Evolutionary conservation across 768 basidiomycete genomes (phyloP).

Genomic region (Lentinula detonsa): DNA sequence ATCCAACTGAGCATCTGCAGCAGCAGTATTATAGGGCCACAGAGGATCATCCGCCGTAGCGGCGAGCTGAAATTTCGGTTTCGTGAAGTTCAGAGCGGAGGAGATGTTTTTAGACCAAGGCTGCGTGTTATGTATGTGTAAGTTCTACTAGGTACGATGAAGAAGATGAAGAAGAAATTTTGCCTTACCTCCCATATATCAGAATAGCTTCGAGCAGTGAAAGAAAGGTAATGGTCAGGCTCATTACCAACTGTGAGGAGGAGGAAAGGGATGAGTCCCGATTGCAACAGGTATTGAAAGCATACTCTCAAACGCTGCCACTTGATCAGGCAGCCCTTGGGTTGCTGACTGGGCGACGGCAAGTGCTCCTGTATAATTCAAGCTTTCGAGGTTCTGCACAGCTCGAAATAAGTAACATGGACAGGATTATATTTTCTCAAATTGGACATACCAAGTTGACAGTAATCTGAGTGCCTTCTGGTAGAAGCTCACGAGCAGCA

Average conservation of each 20-base stretch:
- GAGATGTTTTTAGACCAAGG: conserved; percentile 47
- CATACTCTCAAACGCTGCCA: conserved; percentile 42
- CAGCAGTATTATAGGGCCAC: conserved; percentile 42
- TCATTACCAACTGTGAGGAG: conserved; percentile 41
- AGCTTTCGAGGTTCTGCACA: conserved; percentile 35
- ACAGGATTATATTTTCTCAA: neutral
- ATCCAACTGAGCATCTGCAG: conserved; percentile 36
- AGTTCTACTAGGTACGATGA: neutral
- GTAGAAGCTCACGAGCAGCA: conserved; percentile 33
- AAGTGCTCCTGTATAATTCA: conserved; percentile 36
- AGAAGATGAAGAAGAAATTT: neutral
- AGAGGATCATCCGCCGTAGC: conserved; percentile 45
- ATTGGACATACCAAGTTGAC: conserved; percentile 33
- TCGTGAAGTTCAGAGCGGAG: conserved; percentile 24
- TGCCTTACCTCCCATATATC: conserved; percentile 34
- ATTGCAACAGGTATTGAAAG: neutral
- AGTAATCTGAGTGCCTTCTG: conserved; percentile 39
- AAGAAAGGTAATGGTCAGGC: conserved; percentile 43
- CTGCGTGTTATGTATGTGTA: conserved; percentile 15
- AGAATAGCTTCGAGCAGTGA: conserved; percentile 38
- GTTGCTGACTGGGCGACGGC: conserved; percentile 36
- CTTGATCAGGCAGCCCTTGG: conserved; percentile 29
- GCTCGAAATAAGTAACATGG: neutral
- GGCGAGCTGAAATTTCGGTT: conserved; percentile 42
- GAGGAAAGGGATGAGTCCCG: neutral